Conservation (phyloP, 306 rosid species). For the Myrica gale region DNA sequence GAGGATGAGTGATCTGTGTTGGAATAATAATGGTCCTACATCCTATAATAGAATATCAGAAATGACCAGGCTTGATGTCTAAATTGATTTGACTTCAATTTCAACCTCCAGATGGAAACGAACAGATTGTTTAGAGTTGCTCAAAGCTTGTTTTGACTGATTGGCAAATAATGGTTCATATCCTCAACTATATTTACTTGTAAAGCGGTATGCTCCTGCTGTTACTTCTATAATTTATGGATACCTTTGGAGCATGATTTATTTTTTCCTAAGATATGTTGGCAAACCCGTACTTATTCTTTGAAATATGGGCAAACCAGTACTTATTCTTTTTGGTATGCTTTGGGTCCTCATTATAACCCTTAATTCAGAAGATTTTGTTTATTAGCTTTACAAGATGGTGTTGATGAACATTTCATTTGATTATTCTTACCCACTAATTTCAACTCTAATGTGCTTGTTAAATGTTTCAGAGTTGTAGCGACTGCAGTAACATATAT, state of each 20-base stretch:
- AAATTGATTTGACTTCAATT: neutral
- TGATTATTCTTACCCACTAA: neutral
- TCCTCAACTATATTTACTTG: neutral
- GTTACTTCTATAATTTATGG: neutral
- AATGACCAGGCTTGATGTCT: neutral
- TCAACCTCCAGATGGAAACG: too few relatives aligned
- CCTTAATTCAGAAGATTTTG: neutral
- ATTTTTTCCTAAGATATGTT: neutral
- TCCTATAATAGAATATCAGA: neutral
- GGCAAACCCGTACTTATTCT: neutral
- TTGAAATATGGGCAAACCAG: neutral
- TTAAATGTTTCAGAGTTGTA: conserved; percentile 67
- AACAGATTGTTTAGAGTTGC: neutral
- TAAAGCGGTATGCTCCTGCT: neutral
- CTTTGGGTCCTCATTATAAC: neutral
- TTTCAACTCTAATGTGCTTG: conserved; percentile 28
- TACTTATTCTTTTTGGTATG: neutral
- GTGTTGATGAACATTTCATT: neutral
- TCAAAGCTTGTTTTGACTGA: neutral
- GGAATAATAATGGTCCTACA: neutral
- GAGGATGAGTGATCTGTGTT: neutral
- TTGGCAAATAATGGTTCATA: neutral
- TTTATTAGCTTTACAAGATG: neutral
- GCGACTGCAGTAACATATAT: conserved; percentile 93
- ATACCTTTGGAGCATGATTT: neutral